These are phyloP conservation scores for Saccharomycopsis sp. DNA, from an alignment of 805 yeast species.

Conservation along the genomic window DNA sequence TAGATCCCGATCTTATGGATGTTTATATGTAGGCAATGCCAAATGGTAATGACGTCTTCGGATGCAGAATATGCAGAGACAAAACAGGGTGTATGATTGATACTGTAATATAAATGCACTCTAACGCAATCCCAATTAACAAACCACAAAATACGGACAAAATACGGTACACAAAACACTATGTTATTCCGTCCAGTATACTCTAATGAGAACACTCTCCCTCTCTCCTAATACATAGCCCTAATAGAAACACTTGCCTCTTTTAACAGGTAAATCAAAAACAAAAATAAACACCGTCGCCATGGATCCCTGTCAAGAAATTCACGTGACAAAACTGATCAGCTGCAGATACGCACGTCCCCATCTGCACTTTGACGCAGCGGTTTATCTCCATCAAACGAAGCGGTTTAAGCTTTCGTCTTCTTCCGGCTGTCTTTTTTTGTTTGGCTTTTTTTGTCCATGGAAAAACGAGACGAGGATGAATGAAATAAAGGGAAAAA, in stretches of 20 bases:
- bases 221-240: no score
- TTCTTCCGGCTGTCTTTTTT: not conserved
- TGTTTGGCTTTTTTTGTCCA: not conserved
- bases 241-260: not conserved
- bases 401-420: not conserved
- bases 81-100: no score
- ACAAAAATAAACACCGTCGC: not conserved
- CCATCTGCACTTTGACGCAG: slow-evolving; percentile 5
- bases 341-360: slow-evolving; percentile 18
- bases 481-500: not conserved
- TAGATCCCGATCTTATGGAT: no score
- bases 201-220: no score
- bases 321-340: not conserved
- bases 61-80: no score
- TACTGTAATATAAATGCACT: no score
- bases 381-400: not conserved
- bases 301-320: slow-evolving; percentile 1
- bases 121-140: no score
- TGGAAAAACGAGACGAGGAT: slow-evolving; percentile 1
- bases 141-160: no score
- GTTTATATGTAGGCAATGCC: no score
- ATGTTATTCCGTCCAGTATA: no score
- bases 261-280: slow-evolving; percentile 2
- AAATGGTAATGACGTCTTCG: no score
- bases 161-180: no score